phyloP scores from a whole-genome alignment of 148 eudicot genomes.

The Arctostaphylos glauca region DNA sequence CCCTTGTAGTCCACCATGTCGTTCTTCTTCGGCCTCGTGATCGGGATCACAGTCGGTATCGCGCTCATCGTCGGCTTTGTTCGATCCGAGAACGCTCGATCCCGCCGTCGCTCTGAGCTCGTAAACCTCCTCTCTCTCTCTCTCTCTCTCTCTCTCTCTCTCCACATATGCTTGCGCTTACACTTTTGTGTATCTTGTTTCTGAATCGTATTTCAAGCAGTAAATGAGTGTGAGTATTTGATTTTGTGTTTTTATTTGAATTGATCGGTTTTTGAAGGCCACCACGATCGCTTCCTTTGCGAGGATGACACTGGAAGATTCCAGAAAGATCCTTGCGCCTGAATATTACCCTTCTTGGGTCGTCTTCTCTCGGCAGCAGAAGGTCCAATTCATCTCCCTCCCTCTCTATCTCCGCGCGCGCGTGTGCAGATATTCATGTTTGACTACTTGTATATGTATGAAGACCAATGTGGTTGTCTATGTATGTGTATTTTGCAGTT shows the following conservation, averaged over 20 bases:
- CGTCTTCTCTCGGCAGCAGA: conserved; percentile 84
- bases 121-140: conserved; percentile 20
- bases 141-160: too few species aligned
- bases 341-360: conserved; percentile 94
- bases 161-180: too few species aligned
- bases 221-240: too few species aligned
- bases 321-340: conserved; percentile 75
- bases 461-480: conserved; percentile 6
- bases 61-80: conserved; percentile 59
- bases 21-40: conserved; percentile 53
- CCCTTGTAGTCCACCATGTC: conserved; percentile 31
- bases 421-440: neutral
- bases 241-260: neutral
- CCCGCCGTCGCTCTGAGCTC: conserved; percentile 60
- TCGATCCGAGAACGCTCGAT: conserved; percentile 81
- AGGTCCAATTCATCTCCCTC: conserved; percentile 35
- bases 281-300: conserved; percentile 80
- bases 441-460: neutral
- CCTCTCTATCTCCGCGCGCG: neutral
- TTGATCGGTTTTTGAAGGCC: conserved; percentile 16
- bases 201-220: neutral
- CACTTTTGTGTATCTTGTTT: neutral
- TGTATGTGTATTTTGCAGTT: conserved; percentile 49
- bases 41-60: conserved; percentile 61
- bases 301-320: conserved; percentile 94